A percentile compares a stretch with the other conserved stretches of the same genome.
Conservation (phyloP, 306 rosid genomes). For the Cucurbita pepo region DNA sequence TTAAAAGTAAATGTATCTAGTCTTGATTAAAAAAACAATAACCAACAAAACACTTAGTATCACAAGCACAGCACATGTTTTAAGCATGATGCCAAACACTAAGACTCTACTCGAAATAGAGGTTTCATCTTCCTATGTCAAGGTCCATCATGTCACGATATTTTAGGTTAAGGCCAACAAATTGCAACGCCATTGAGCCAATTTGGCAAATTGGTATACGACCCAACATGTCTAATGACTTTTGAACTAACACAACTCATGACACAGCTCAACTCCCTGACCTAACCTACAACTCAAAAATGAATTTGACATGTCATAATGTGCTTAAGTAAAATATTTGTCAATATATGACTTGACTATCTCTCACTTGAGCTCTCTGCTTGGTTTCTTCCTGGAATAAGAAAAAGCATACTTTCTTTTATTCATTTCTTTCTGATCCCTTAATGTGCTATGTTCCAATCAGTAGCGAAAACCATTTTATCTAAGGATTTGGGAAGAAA, state of each 20-base stretch:
- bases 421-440: not conserved
- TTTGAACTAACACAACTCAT: not conserved
- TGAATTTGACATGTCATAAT: not conserved
- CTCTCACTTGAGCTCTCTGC: not conserved
- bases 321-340: not conserved
- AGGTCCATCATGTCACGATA: not conserved
- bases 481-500: not conserved
- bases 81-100: not conserved
- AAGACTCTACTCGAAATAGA: not conserved
- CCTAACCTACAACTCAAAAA: not conserved
- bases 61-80: not conserved
- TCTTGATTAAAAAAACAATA: no score
- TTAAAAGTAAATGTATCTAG: no score
- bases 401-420: not conserved
- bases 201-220: not conserved
- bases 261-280: not conserved
- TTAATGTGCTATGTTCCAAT: not conserved
- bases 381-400: not conserved
- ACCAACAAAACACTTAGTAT: no score
- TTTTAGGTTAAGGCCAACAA: not conserved
- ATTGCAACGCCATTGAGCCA: not conserved
- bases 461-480: not conserved
- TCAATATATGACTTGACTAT: not conserved
- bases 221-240: not conserved
- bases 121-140: not conserved